A percentile compares a stretch with the other conserved stretches of the same genome.
Evolutionary conservation across 2,329 filamentous ascomycete species (phyloP).

Genomic region (Alternaria incomplexa): DNA sequence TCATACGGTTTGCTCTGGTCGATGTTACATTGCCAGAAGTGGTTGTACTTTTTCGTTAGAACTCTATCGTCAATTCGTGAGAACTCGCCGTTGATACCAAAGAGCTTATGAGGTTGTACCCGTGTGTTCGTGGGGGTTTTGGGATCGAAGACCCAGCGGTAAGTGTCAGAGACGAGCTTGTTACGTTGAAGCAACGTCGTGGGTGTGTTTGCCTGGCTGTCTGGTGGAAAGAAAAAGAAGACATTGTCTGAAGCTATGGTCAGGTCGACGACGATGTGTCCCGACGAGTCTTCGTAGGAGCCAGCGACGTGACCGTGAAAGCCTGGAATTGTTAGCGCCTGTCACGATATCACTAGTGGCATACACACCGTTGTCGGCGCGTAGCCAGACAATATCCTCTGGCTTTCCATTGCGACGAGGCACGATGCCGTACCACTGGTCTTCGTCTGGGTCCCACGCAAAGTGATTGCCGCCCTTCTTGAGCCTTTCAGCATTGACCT

Average conservation of each 20-base stretch:
- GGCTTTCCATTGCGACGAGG: constrained; percentile 58
- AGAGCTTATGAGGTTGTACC: constrained; percentile 36
- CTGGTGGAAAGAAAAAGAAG: constrained; percentile 52
- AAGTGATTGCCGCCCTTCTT: constrained; percentile 50
- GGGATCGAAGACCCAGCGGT: constrained; percentile 52
- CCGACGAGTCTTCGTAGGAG: constrained; percentile 49
- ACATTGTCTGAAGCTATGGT: constrained; percentile 52
- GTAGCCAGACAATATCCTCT: constrained; percentile 61
- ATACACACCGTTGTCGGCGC: constrained; percentile 57
- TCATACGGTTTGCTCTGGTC: constrained; percentile 41
- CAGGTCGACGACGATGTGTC: constrained; percentile 49
- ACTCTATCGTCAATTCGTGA: constrained; percentile 55
- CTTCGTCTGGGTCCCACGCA: constrained; percentile 56
- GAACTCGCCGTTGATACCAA: constrained; percentile 53
- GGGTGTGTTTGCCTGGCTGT: constrained; percentile 37
- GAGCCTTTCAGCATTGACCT: constrained; percentile 43
- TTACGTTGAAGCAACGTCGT: constrained; percentile 49
- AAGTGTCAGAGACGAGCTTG: constrained; percentile 47
- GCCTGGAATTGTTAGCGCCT: constrained; percentile 18
- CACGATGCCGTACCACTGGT: constrained; percentile 63
- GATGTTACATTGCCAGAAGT: constrained; percentile 51
- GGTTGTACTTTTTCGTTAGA: constrained; percentile 48
- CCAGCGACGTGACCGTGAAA: constrained; percentile 54
- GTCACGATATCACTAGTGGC: background rate
- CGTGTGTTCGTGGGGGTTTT: constrained; percentile 33